Evolutionary conservation across 179 eudicot genomes (phyloP), one percentile per base, ranked within the genome.

Genomic region (Patellifolia procumbens): DNA sequence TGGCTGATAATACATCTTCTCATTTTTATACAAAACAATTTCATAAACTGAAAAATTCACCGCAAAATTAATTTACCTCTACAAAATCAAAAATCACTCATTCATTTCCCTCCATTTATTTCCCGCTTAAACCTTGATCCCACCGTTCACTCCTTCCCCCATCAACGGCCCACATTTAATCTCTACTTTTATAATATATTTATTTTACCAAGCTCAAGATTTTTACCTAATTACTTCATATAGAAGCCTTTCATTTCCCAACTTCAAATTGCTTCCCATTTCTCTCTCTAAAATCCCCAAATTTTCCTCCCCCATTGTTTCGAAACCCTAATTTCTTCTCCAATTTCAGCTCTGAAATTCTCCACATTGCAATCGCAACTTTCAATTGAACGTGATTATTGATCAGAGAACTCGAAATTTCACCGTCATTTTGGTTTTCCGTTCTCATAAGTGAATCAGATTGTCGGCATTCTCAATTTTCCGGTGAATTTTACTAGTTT

Each of bases 311-410:
- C 15, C 10, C 13, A 34, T 15, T 17, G 2, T 17, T 8, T 16
- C 0, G 8, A 65, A 66, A 42, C 51, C 70, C 70, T 66, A 66
- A 42, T 7, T n/a, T n/a, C 42, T 66, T 66, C 48, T 64, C 20
- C 69, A 66, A 66, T 66, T 42, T 22, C 9, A 22, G 1, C 5
- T 12, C 5, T 29, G 9, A 39, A 39, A n/a, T 42, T 13, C 51
- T 0, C 28, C 9, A 66, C 2, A 1, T 65, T 65, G 29, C 51
- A 9, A 11, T 9, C 12, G 32, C 0, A 22, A 12, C 2, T 12
- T 5, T 13, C 16, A 4, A 26, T 13, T 13, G 34, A 12, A 32
- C 1, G 16, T 8, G 70, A 66, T 42, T 45, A 3, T 20, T 26
- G 28, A 39, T 24, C 10, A 7, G 5, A 0, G 4, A 5, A 12